Percentiles rank a stretch among this genome's conserved stretches.
Evolutionary conservation across 208 protist genomes (phyloP).

Genomic region (Balamuthia mandrillaris): DNA sequence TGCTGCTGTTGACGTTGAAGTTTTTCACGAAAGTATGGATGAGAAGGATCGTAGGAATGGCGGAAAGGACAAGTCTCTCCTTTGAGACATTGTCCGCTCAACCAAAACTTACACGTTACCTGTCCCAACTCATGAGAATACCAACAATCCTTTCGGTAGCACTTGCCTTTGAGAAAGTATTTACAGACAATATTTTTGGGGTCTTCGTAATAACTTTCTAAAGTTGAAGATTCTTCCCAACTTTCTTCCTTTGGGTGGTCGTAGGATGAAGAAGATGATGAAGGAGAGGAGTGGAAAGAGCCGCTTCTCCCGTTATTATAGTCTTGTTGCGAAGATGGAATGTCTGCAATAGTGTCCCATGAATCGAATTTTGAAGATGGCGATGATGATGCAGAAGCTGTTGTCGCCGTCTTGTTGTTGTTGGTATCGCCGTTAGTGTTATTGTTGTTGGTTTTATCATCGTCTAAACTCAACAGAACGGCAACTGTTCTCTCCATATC

Average conservation of each 20-base stretch:
- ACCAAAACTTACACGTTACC: conserved; percentile 46
- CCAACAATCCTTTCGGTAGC: conserved; percentile 43
- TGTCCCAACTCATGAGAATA: conserved; percentile 38
- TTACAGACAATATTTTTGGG: conserved; percentile 37
- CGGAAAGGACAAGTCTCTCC: conserved; percentile 12
- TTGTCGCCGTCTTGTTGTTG: not conserved
- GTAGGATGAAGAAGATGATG: not conserved
- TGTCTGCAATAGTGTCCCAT: not conserved
- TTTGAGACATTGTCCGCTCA: conserved; percentile 29
- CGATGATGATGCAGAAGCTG: not conserved
- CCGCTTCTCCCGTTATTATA: not conserved
- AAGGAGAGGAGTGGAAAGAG: not conserved
- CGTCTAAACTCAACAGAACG: conserved; percentile 8
- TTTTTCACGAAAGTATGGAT: not conserved
- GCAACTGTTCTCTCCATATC: conserved; percentile 25
- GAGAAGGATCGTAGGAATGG: conserved; percentile 1
- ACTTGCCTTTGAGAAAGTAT: conserved; percentile 45
- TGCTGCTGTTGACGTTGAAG: too few species aligned
- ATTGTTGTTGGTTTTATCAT: not conserved
- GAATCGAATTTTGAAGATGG: not conserved
- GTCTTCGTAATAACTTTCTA: not conserved
- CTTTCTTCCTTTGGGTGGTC: not conserved
- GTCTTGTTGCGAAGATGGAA: not conserved
- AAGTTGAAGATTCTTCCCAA: too few species aligned
- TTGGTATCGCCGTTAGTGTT: not conserved